Base-by-base conservation (phyloP, 768 basidiomycete species). In the Stropharia rugosoannulata region DNA sequence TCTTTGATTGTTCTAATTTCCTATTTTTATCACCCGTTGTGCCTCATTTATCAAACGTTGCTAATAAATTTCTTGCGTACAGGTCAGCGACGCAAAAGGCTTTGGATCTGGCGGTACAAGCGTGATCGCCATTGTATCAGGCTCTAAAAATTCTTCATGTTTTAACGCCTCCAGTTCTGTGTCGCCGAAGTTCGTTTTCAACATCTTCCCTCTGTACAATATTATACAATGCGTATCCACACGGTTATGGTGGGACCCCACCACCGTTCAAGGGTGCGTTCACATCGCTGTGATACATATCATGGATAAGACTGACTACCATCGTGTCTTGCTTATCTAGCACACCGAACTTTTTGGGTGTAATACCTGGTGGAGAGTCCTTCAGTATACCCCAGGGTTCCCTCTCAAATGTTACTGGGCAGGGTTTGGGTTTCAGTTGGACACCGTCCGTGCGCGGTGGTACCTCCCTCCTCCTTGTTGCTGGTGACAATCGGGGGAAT, bases 41-140 rank as follows among this genome's bases (percentile, higher is more conserved):
- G 7, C 29, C 29, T 32, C 29, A 6, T 7, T 32, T 19, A 25
- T 40, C 22, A 15, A 50, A 43, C 32, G n/a, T 19, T 40, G 5
- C 42, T 39, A 36, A 48, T 44, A 42, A 19, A 49, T 45, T 51
- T 57, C 19, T 7, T 41, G 57, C 25, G 54, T 56, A 19, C 58
- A 74, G 73, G 69, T 74, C 35, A 74, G 74, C 58, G 72, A 73
- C 54, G 64, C 68, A 32, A 63, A 54, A 41, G 68, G 65, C 3
- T 90, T 90, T 64, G 90, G 85, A 5, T 74, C 83, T 0, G 90
- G 90, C 5, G 90, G 90, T 3, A 90, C 90, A 1, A 90, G 86
- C 55, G 83, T 82, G 3, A 80, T 82, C 2, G 84, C 82, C 1
- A 76, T 73, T 57, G 88, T 91, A 27, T 66, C 68, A 25, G 45